Conservation (phyloP, 805 yeast genomes). For the Candida morakotiae region DNA sequence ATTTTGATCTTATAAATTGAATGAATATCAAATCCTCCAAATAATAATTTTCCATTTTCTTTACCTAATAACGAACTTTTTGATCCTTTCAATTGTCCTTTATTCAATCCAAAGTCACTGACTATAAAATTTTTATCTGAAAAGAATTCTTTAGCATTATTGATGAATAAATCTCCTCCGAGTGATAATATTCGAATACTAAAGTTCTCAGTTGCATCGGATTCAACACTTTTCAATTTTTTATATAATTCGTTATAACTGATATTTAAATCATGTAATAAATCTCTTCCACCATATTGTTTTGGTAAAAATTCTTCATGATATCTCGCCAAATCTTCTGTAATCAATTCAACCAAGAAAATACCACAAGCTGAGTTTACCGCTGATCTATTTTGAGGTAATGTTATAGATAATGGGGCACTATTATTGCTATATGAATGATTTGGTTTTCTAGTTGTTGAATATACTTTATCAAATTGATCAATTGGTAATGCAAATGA, state of each 20-base stretch:
- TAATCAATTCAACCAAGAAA: constrained; percentile 66
- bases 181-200: constrained; percentile 51
- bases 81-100: constrained; percentile 35
- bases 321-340: constrained; percentile 52
- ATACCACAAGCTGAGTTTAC: constrained; percentile 63
- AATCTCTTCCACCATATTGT: constrained; percentile 56
- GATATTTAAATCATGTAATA: constrained; percentile 48
- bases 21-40: constrained; percentile 32
- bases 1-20: constrained; percentile 54
- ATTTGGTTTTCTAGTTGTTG: constrained; percentile 24
- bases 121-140: constrained; percentile 13
- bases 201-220: constrained; percentile 28
- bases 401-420: constrained; percentile 20
- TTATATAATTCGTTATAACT: constrained; percentile 34
- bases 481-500: constrained; percentile 72
- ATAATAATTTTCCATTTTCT: constrained; percentile 16
- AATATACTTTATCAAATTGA: constrained; percentile 32
- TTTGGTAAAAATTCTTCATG: constrained; percentile 60
- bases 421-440: constrained; percentile 11
- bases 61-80: constrained; percentile 35
- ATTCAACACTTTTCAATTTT: constrained; percentile 15
- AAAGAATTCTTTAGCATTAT: constrained; percentile 39
- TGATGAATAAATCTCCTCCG: constrained; percentile 60
- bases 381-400: constrained; percentile 20
- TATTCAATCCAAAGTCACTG: constrained; percentile 40